A percentile compares a stretch with the other conserved stretches of the same genome.
These are phyloP conservation scores for Penicillium janthinellum DNA, from an alignment of 2,329 filamentous ascomycete species.

Conservation along the genomic window DNA sequence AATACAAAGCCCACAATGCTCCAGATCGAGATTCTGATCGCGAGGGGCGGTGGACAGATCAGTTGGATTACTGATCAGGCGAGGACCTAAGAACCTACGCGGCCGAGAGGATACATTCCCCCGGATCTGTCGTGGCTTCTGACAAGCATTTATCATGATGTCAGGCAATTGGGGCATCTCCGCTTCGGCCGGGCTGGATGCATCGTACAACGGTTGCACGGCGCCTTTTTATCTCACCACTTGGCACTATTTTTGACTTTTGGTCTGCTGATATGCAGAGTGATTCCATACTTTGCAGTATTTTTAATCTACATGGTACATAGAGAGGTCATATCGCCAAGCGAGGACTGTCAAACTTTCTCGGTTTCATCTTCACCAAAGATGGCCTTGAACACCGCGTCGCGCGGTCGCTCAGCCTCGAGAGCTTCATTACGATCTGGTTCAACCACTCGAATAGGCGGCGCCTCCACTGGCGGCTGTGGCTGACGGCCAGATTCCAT, in stretches of 20 bases:
- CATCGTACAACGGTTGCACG: background rate
- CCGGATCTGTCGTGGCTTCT: background rate
- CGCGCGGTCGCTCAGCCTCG: slow-evolving; percentile 71
- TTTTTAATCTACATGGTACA: background rate
- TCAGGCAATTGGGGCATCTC: slow-evolving; percentile 6
- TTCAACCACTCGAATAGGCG: slow-evolving; percentile 54
- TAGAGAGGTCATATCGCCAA: background rate
- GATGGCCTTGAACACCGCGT: slow-evolving; percentile 85
- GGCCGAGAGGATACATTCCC: slow-evolving; percentile 7
- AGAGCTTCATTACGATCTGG: slow-evolving; percentile 76
- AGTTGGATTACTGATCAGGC: background rate
- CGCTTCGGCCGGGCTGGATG: background rate
- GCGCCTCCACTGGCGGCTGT: slow-evolving; percentile 8
- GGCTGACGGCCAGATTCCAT: slow-evolving; percentile 38
- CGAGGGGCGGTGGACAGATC: slow-evolving; percentile 7
- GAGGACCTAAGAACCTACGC: background rate
- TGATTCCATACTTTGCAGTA: background rate
- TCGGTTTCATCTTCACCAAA: slow-evolving; percentile 80
- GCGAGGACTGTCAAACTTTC: slow-evolving; percentile 38
- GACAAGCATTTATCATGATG: slow-evolving; percentile 10
- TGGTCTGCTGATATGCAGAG: background rate
- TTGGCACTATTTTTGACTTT: background rate
- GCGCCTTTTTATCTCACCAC: background rate
- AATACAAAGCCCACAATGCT: background rate
- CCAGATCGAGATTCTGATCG: slow-evolving; percentile 1